Conservation (phyloP, 306 rosid genomes). For the Dalbergia cochinchinensis region DNA sequence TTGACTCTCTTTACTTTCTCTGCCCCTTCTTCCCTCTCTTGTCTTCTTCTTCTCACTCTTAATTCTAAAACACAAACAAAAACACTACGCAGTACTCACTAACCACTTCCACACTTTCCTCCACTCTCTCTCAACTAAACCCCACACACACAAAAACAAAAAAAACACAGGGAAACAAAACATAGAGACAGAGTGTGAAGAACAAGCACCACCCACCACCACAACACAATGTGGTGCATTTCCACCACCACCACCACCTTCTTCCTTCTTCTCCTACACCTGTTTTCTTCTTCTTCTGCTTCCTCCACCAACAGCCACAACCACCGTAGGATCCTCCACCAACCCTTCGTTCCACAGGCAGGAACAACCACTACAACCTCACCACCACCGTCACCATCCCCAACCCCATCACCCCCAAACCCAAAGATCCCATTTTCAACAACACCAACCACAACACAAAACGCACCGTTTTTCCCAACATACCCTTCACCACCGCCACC, state of each 20-base stretch:
- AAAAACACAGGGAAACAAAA: conserved; percentile 1
- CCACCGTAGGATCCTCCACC: conserved; percentile 70
- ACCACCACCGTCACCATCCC: conserved; percentile 43
- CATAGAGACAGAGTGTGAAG: neutral
- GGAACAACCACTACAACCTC: conserved; percentile 45
- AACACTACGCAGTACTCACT: too few species aligned
- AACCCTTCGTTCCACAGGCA: conserved; percentile 56
- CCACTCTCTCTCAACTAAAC: neutral
- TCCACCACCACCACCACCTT: conserved; percentile 32
- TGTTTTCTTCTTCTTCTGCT: conserved; percentile 30
- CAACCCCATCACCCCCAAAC: conserved; percentile 38
- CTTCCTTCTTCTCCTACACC: conserved; percentile 27
- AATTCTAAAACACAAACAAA: too few species aligned
- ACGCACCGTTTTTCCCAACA: conserved; percentile 82
- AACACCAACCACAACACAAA: conserved; percentile 34
- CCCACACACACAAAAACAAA: neutral
- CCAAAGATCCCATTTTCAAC: conserved; percentile 75
- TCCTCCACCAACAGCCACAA: neutral
- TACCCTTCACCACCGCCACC: conserved; percentile 76
- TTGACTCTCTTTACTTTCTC: neutral
- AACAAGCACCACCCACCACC: neutral
- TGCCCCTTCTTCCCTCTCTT: neutral
- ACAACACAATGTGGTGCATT: conserved; percentile 60
- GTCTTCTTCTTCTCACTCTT: neutral
- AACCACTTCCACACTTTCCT: neutral